phyloP scores from a whole-genome alignment of 352 stramenopile genomes.

The Globisporangium ultimum region DNA sequence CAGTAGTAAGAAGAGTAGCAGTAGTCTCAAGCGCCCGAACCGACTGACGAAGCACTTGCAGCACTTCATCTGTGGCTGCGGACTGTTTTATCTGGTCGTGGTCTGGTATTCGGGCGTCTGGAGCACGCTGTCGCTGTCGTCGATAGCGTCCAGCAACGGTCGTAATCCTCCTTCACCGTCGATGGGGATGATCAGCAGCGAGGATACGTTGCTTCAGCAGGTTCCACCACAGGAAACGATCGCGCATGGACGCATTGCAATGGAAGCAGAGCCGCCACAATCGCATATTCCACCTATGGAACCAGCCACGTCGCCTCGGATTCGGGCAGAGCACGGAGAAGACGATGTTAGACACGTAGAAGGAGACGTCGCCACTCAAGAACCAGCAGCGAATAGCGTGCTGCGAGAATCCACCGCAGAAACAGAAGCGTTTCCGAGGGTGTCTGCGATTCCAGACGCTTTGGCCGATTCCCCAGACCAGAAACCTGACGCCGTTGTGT shows the following conservation, averaged over 20 bases:
- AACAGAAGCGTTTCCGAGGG: background rate
- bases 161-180: background rate
- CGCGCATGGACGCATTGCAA: background rate
- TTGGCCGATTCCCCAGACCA: background rate
- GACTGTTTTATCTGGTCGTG: slow-evolving; percentile 19
- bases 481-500: background rate
- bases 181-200: background rate
- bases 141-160: no score
- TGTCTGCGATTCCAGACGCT: background rate
- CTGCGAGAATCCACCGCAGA: background rate
- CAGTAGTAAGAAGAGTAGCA: background rate
- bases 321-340: background rate
- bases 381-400: no score
- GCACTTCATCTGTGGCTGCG: slow-evolving; percentile 20
- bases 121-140: background rate
- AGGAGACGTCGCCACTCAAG: no score
- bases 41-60: slow-evolving; percentile 12
- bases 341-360: background rate
- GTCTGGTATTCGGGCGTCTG: slow-evolving; percentile 22
- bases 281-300: background rate
- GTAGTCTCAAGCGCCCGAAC: background rate
- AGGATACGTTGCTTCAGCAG: background rate
- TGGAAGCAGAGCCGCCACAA: background rate
- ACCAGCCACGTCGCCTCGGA: background rate
- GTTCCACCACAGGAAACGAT: slow-evolving; percentile 4